Base-by-base conservation (phyloP, 2,329 filamentous ascomycete genomes). In the Phyllosticta paracitricarpa region DNA sequence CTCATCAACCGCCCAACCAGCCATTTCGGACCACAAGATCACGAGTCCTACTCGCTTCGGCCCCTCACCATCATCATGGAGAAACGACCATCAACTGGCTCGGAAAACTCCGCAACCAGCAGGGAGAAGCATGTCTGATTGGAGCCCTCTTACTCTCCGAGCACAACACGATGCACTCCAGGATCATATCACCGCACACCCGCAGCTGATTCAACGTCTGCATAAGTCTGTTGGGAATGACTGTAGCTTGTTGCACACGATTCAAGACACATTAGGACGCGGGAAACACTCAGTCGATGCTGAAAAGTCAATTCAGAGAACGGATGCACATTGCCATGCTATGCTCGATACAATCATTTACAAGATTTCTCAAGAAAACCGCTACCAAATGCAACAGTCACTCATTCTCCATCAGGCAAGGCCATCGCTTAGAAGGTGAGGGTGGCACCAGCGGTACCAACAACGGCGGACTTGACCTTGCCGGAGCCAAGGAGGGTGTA, bases 381-480 rank as follows among this genome's bases (percentile, higher is more conserved):
- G n/a, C 17, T 5, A n/a, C n/a, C 17, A 40, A 12, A n/a, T n/a
- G 40, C 40, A 48, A 48, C 40, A 17, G 6, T 40, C 33, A 48
- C 2, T 48, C 40, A n/a, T 19, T 2, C 40, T 48, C n/a, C 40
- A 6, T 48, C 24, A 26, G 40, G 22, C 24, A n/a, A 52, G 33
- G 28, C 48, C 48, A 19, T 51, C 53, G 28, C 25, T 62, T 69
- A 70, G 65, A 75, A 71, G n/a, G 64, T 67, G 12, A 77, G 67
- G 14, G 74, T 76, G 61, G 69, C 70, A 61, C 75, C 75, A 6
- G 74, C 75, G 26, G 66, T 70, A 14, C 73, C 73, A 28, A 74
- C 71, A 68, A 77, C 74, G 40, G 73, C 72, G 24, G 64, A 67
- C 69, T 74, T 71, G 57, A 75, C 73, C 33, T 68, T 70, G 3